Percentiles rank a stretch among this genome's conserved stretches.
Conservation (phyloP, 768 basidiomycete genomes). For the Lanmaoa pseudosensibilis region DNA sequence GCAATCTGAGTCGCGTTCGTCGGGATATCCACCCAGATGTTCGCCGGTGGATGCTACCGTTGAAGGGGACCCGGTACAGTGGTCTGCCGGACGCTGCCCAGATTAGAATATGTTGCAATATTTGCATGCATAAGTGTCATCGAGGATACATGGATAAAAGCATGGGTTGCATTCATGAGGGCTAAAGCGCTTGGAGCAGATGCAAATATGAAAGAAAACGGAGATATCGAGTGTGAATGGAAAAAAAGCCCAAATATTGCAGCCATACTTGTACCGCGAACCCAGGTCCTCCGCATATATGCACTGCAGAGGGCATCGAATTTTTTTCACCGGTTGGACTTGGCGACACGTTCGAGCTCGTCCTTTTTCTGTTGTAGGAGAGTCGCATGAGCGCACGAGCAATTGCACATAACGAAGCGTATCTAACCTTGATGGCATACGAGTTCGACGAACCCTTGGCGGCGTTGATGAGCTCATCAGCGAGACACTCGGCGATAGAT, state of each 20-base stretch:
- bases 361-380: constrained; percentile 79
- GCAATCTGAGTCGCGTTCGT: neutral
- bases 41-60: neutral
- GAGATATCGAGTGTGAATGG: neutral
- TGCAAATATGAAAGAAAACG: constrained; percentile 10
- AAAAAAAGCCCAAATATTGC: constrained; percentile 23
- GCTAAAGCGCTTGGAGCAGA: constrained; percentile 4
- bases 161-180: constrained; percentile 30
- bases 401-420: neutral
- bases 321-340: constrained; percentile 97
- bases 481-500: constrained; percentile 97
- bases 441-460: constrained; percentile 99
- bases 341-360: constrained; percentile 99
- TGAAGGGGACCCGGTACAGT: neutral
- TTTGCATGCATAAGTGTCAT: constrained; percentile 12
- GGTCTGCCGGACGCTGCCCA: neutral
- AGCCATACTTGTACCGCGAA: constrained; percentile 24
- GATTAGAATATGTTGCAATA: constrained; percentile 7
- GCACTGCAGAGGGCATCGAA: neutral
- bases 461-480: constrained; percentile 99
- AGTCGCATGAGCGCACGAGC: neutral
- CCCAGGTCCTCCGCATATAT: constrained; percentile 7
- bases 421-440: constrained; percentile 93
- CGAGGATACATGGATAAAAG: constrained; percentile 20
- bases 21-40: neutral